These are phyloP conservation scores for Xenoacremonium recifei DNA, from an alignment of 2,329 filamentous ascomycete species.

Conservation along the genomic window DNA sequence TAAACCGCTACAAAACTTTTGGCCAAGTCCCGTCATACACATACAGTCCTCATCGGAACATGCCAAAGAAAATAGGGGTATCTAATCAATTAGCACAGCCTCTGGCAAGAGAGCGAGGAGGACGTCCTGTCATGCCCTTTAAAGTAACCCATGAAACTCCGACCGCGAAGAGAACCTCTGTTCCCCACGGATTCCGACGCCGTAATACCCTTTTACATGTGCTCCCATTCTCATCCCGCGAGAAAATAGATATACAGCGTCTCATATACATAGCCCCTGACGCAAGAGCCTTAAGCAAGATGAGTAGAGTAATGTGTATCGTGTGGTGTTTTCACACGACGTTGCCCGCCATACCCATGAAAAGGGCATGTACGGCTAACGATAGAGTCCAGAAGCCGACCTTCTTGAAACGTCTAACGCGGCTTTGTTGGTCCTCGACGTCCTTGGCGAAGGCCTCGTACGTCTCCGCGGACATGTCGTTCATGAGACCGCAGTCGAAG, in stretches of 20 bases:
- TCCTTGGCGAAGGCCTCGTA: constrained; percentile 93
- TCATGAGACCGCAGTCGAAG: constrained; percentile 90
- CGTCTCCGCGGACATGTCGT: constrained; percentile 88
- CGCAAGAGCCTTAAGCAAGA: constrained; percentile 4
- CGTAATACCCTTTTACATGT: constrained; percentile 14
- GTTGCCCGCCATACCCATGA: constrained; percentile 91
- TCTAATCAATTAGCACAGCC: background rate
- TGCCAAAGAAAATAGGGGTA: background rate
- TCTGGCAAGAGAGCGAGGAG: background rate
- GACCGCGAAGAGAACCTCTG: background rate
- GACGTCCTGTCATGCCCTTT: constrained; percentile 1
- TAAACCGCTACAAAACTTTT: too few relatives aligned
- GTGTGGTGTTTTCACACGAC: constrained; percentile 42
- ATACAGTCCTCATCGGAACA: background rate
- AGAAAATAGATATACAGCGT: constrained; percentile 13
- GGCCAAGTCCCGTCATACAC: background rate
- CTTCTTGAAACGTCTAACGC: constrained; percentile 86
- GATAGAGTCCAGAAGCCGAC: constrained; percentile 96
- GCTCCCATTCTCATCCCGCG: constrained; percentile 2
- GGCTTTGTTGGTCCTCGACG: constrained; percentile 84
- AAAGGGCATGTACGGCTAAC: constrained; percentile 86
- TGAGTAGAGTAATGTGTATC: constrained; percentile 10
- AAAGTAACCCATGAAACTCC: constrained; percentile 7
- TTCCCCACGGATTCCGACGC: constrained; percentile 17
- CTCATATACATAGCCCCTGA: constrained; percentile 10